Evolutionary conservation across 768 basidiomycete genomes (phyloP).

Genomic region (Lactarius akahatsu): DNA sequence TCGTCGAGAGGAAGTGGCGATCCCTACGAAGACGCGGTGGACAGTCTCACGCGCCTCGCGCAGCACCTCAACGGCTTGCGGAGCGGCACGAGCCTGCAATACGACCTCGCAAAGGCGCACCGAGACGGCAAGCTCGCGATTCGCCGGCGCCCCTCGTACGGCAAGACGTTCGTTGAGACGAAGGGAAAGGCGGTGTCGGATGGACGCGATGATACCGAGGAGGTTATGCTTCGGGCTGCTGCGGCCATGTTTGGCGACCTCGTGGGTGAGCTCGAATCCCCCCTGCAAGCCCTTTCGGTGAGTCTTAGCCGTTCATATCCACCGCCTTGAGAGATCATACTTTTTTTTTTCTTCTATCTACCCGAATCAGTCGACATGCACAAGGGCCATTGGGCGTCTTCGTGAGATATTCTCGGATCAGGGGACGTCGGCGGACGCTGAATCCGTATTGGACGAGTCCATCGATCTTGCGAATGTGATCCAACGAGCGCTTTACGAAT

Average conservation of each 20-base stretch:
- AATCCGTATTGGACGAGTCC: constrained; percentile 59
- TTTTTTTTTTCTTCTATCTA: neutral
- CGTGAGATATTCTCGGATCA: constrained; percentile 61
- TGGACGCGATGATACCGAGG: constrained; percentile 27
- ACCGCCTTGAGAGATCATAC: neutral
- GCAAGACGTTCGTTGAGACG: neutral
- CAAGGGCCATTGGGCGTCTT: constrained; percentile 57
- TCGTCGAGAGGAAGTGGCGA: constrained; percentile 36
- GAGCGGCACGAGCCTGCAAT: constrained; percentile 80
- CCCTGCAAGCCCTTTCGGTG: constrained; percentile 71
- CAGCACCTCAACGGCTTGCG: constrained; percentile 92
- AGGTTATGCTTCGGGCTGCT: constrained; percentile 55
- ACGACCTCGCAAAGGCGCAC: constrained; percentile 70
- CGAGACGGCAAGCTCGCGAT: constrained; percentile 45
- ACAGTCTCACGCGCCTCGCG: constrained; percentile 82
- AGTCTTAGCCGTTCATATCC: constrained; percentile 30
- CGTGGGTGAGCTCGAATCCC: constrained; percentile 76
- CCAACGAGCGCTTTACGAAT: constrained; percentile 64
- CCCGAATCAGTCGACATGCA: constrained; percentile 54
- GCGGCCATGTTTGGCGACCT: constrained; percentile 76
- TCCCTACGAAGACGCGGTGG: constrained; percentile 85
- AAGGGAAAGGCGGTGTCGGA: constrained; percentile 29
- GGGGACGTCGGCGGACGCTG: constrained; percentile 35
- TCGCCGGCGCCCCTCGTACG: constrained; percentile 23
- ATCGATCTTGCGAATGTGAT: constrained; percentile 61